Base-by-base conservation (phyloP, 1,139 yeast genomes). In the Yamadazyma membranifaciens region DNA sequence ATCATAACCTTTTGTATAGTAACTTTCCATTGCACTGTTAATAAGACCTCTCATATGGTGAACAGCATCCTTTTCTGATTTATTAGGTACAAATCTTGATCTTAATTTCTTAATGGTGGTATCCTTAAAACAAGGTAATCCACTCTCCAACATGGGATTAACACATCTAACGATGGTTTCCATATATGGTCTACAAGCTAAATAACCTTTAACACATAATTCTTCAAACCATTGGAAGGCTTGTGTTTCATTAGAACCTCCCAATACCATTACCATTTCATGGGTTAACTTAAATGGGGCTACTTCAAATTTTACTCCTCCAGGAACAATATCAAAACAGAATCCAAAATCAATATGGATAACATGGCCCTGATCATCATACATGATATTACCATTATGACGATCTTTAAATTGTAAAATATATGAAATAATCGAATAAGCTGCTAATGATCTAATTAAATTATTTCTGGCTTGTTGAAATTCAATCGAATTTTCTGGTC, bases 331-430 rank as follows among this genome's bases (percentile, higher is more conserved):
- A 65, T 94, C 98, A 62, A 94, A 94, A 56, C 97, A 91, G 73
- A 94, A 92, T 4, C 99, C 98, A 67, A 94, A 94, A 67, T 94
- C 99, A 63, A 94, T 87, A 62, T 94, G 99, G 46, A 94, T 69
- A 44, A 94, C 80, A 59, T 92, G 97, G 3, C 99, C 99, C 50
- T 87, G 86, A 46, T 83, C 88, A 59, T 92, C 98, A 61, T 92
- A 92, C 98, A 94, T 92, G 52, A 94, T 92, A 63, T 94, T 94
- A 62, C 99, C 99, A 63, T 94, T 94, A 65, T 94, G 99, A 59
- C 99, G 80, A 66, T 94, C 99, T 63, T 94, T 94, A 70, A 94
- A 89, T 59, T 92, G 98, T 45, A 94, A 73, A 51, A 94, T 67
- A 55, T 87, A 94, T 1, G 98, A 87, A 43, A 94, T 88, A 44